phyloP scores from a whole-genome alignment of 768 basidiomycete species.

The Royoungia palumana region DNA sequence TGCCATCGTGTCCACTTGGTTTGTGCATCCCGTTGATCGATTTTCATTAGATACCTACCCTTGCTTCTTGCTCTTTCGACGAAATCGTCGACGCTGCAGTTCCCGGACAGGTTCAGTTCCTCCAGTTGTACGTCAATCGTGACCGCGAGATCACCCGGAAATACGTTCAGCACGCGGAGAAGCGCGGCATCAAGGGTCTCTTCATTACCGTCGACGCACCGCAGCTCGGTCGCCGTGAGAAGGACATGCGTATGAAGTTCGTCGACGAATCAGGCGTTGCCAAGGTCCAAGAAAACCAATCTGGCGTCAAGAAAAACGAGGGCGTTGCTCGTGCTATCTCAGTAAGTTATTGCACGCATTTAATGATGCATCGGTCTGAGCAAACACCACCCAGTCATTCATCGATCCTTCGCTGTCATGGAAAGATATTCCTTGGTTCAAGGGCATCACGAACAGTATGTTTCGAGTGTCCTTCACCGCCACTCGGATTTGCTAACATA shows the following conservation, averaged over 20 bases:
- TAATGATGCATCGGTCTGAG: constrained; percentile 16
- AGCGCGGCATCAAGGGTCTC: constrained; percentile 80
- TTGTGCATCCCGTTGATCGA: not conserved
- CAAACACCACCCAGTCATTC: constrained; percentile 57
- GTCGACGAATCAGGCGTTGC: constrained; percentile 53
- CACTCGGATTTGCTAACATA: not conserved
- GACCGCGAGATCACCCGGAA: constrained; percentile 82
- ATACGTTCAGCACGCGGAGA: constrained; percentile 83
- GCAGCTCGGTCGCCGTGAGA: constrained; percentile 86
- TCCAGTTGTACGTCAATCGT: constrained; percentile 88
- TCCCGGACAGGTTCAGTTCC: constrained; percentile 73
- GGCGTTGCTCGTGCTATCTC: constrained; percentile 92
- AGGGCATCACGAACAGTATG: constrained; percentile 63
- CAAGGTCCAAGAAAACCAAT: constrained; percentile 24
- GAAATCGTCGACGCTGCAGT: constrained; percentile 81
- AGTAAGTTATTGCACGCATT: constrained; percentile 39
- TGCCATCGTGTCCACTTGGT: not conserved
- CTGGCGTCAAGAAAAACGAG: constrained; percentile 42
- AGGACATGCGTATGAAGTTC: constrained; percentile 95
- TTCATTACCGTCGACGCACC: constrained; percentile 97
- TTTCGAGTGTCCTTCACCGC: constrained; percentile 17
- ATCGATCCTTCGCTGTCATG: constrained; percentile 88
- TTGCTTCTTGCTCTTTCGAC: constrained; percentile 91
- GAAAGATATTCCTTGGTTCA: constrained; percentile 62
- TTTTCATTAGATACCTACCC: constrained; percentile 84